Base-by-base conservation (phyloP, 148 eudicot species). In the Silene latifolia region DNA sequence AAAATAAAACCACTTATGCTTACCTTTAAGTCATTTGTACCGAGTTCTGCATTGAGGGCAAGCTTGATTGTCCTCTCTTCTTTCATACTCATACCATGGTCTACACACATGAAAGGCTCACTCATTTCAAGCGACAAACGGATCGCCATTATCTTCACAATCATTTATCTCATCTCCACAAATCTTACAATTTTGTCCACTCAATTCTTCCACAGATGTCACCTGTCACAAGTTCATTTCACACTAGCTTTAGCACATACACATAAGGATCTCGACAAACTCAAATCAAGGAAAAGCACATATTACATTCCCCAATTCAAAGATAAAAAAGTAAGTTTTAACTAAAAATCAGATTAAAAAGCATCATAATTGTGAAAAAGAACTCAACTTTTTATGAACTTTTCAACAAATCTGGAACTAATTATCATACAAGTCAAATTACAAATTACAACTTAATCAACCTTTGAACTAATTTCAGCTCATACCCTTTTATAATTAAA, bases 41-140 rank as follows among this genome's bases (percentile, higher is more conserved):
- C 98, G 83, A 67, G 93, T 92, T 86, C 87, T 90, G 80, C 98
- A 92, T 24, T 92, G 98, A 83, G 96, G 93, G 69, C 98, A 92
- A 61, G 89, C 86, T 83, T 92, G 91, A 85, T 85, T 88, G 11
- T 96, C 98, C 71, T 93, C 98, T 68, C 87, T 82, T 77, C 98
- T 82, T 72, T 93, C 98, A 65, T 93, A 93, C 62, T 93, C 98
- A 69, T 93, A 93, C 78, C 98, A 93, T 74, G 90, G 76, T 74
- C 87, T 93, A 80, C 97, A 92, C 44, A 92, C 85, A 29, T 95
- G 97, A 74, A 92, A 92, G 39, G 97, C 97, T 80, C 97, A 92
- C 76, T 89, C 95, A 81, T 92, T 89, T 88, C 97, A 92, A 71
- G 97, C 95, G 75, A 88, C 88, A 83, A 92, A 90, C 57, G 91